A percentile compares a stretch with the other conserved stretches of the same genome.
These are phyloP conservation scores for Hamigera avellanea DNA, from an alignment of 495 filamentous ascomycete species.

Conservation along the genomic window DNA sequence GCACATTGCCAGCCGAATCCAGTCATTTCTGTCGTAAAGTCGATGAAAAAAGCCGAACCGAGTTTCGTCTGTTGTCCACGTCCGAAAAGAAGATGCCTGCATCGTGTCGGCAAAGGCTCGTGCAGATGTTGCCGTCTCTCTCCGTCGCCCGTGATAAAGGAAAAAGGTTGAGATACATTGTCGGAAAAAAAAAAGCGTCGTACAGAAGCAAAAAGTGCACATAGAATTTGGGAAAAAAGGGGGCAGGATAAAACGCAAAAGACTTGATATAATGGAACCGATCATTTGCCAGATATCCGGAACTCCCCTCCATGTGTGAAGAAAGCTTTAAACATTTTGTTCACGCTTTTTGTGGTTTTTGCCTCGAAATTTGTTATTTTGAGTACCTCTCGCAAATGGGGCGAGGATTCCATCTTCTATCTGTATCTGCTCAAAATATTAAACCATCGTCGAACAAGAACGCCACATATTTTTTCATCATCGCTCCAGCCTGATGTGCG, in stretches of 20 bases:
- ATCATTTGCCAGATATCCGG: constrained; percentile 63
- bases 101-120: constrained; percentile 6
- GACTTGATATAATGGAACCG: background rate
- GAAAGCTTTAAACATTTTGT: constrained; percentile 27
- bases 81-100: constrained; percentile 4
- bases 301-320: constrained; percentile 42
- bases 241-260: background rate
- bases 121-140: constrained; percentile 17
- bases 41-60: no score
- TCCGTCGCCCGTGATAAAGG: background rate
- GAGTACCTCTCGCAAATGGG: constrained; percentile 16
- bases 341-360: background rate
- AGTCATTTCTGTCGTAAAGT: no score
- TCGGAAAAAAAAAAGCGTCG: no score
- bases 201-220: background rate
- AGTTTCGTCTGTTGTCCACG: no score
- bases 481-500: constrained; percentile 15
- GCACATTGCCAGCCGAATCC: no score
- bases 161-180: no score
- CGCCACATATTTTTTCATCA: constrained; percentile 38
- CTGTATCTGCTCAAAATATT: constrained; percentile 44
- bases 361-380: constrained; percentile 3
- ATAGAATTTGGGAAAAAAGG: background rate
- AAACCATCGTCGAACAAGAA: constrained; percentile 36
- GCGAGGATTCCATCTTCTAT: constrained; percentile 64